Evolutionary conservation across 345 rosid species (phyloP), one percentile per base, ranked within the genome.

Genomic region (Hirschfeldia incana): DNA sequence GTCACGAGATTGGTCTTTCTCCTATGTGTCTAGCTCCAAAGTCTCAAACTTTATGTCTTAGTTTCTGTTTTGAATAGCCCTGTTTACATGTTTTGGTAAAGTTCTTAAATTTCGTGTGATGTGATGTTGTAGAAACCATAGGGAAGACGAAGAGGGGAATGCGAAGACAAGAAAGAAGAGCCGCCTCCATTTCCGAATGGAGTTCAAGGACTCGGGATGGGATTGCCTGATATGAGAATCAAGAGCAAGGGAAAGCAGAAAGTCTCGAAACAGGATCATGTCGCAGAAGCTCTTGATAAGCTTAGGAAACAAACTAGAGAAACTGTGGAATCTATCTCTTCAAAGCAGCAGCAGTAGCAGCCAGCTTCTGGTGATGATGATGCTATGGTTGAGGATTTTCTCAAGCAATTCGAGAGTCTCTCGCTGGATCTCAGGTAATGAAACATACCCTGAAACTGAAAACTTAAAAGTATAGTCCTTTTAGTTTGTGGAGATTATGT

Each of bases 391-490:
- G 94, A 95, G 13, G 97, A 93, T 80, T 91, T 89, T 90, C 90
- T 95, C 64, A 95, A 93, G 86, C 99, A 91, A 83, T 91, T 95
- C 79, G 97, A 91, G 90, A 89, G 89, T n/a, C n/a, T 82, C 87
- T 93, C 64, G 87, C 97, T 60, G 98, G 89, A n/a, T 74, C 94
- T 82, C 89, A 90, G 99, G 99, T 36, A 29, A 1, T 1, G 2
- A 29, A 29, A 29, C 2, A 29, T 1, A 29, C 1, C 30, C 30
- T 29, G 2, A 29, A 29, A 29, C 30, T 1, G 30, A 1, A 29
- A 29, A 29, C 2, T 29, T 29, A 3, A 29, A 29, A 29, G 30
- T 29, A 29, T 29, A 0, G 3, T n/a, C 3, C 30, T 29, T 29
- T 29, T 29, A 29, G 30, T 29, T 29, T 29, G 30, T 29, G 30